Evolutionary conservation across 2,329 filamentous ascomycete species (phyloP).

Genomic region (Leptographium procerum): DNA sequence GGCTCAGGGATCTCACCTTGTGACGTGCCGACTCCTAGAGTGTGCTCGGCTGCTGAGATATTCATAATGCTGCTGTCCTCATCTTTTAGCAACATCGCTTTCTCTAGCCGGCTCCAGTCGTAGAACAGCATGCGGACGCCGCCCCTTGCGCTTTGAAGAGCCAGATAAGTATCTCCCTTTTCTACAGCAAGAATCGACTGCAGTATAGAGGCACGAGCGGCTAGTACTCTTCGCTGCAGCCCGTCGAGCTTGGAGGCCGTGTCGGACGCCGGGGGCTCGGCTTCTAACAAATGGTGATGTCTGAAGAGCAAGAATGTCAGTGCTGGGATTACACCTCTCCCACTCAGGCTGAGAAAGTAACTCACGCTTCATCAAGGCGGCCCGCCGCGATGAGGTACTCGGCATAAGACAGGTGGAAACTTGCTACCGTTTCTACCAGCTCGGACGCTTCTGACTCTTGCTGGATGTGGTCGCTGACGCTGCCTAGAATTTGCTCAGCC

Average conservation of each 20-base stretch:
- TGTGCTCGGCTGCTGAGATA: not conserved
- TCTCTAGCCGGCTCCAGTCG: slow-evolving; percentile 43
- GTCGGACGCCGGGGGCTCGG: not conserved
- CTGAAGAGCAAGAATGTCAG: not conserved
- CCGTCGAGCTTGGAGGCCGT: not conserved
- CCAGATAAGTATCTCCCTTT: slow-evolving; percentile 45
- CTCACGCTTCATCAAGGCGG: slow-evolving; percentile 48
- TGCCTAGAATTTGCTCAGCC: slow-evolving; percentile 42
- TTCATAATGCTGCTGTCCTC: slow-evolving; percentile 15
- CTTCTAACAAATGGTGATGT: slow-evolving; percentile 7
- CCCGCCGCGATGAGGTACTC: slow-evolving; percentile 64
- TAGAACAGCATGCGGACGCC: slow-evolving; percentile 44
- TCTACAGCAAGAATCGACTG: slow-evolving; percentile 56
- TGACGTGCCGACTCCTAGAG: not conserved
- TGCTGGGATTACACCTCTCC: not conserved
- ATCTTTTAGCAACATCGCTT: slow-evolving; percentile 13
- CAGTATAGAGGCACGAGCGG: slow-evolving; percentile 46
- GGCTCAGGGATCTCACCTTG: not conserved
- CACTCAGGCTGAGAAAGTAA: slow-evolving; percentile 4
- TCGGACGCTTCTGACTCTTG: slow-evolving; percentile 15
- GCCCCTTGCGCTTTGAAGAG: slow-evolving; percentile 44
- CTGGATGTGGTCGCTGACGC: slow-evolving; percentile 39
- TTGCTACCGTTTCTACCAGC: slow-evolving; percentile 29
- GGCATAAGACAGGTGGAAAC: slow-evolving; percentile 58
- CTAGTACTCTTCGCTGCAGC: slow-evolving; percentile 3